phyloP scores from a whole-genome alignment of 2,329 filamentous ascomycete genomes.

The Magnaporthales sp. region DNA sequence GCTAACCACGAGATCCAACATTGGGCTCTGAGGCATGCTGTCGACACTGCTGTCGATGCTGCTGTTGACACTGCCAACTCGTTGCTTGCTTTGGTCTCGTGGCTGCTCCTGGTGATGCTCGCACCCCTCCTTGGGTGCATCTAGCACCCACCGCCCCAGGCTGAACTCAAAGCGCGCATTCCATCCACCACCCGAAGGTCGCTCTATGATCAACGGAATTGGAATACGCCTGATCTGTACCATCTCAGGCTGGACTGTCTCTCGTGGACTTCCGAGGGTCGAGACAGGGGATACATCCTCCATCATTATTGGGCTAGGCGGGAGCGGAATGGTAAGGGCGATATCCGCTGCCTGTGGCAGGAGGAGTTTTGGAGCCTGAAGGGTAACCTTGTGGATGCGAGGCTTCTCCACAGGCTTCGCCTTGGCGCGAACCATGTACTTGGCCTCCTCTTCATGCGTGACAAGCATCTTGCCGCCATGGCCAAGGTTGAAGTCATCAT shows the following conservation, averaged over 20 bases:
- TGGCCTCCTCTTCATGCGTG: conserved; percentile 5
- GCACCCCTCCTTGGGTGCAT: conserved; percentile 17
- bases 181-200: conserved; percentile 19
- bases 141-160: conserved; percentile 27
- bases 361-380: neutral
- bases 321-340: neutral
- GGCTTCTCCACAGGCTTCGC: neutral
- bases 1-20: conserved; percentile 36
- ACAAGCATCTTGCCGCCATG: conserved; percentile 29
- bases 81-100: conserved; percentile 6
- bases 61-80: neutral
- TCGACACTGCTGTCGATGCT: conserved; percentile 40
- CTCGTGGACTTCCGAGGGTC: neutral
- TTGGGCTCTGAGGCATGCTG: conserved; percentile 42
- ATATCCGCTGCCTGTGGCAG: conserved; percentile 4
- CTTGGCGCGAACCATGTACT: neutral
- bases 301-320: conserved; percentile 6
- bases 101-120: conserved; percentile 8
- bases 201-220: conserved; percentile 27
- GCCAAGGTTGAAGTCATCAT: conserved; percentile 38
- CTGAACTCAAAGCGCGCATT: conserved; percentile 10
- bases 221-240: conserved; percentile 27
- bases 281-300: conserved; percentile 2
- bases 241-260: neutral
- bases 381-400: neutral